A percentile compares a stretch with the other conserved stretches of the same genome.
Conservation (phyloP, 306 rosid species). For the Astragalus membranaceus region DNA sequence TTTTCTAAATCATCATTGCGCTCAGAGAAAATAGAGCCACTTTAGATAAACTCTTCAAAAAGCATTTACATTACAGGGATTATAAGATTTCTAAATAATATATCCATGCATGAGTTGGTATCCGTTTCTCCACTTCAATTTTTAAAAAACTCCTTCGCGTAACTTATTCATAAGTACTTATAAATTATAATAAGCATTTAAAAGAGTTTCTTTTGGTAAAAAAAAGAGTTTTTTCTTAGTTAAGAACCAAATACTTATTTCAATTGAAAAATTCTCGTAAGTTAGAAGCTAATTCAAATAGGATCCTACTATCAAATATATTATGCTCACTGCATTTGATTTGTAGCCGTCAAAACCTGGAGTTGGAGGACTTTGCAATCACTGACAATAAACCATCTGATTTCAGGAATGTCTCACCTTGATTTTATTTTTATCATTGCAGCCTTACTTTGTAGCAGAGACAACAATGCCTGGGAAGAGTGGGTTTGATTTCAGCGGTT, state of each 20-base stretch:
- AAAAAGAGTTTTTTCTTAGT: neutral
- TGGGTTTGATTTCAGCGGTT: slow-evolving; percentile 75
- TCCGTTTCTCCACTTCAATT: too few species aligned
- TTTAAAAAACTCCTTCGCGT: too few species aligned
- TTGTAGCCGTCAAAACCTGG: neutral
- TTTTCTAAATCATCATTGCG: neutral
- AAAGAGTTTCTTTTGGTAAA: too few species aligned
- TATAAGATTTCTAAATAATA: too few species aligned
- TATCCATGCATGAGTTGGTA: too few species aligned
- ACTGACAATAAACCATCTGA: neutral
- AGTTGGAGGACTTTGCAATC: neutral
- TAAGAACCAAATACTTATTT: neutral
- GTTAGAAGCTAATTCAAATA: neutral
- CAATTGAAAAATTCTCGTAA: neutral
- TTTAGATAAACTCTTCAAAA: too few species aligned
- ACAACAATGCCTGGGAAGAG: slow-evolving; percentile 82
- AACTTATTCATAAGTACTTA: too few species aligned
- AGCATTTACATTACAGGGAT: too few species aligned
- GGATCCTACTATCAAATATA: neutral
- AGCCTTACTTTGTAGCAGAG: slow-evolving; percentile 88
- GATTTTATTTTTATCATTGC: slow-evolving; percentile 28
- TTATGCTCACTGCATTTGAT: neutral
- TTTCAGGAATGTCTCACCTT: neutral
- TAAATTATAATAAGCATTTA: too few species aligned
- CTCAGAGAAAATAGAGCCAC: neutral